Evolutionary conservation across 164 flowering plant species (phyloP).

Genomic region (Cinnamomum chago): DNA sequence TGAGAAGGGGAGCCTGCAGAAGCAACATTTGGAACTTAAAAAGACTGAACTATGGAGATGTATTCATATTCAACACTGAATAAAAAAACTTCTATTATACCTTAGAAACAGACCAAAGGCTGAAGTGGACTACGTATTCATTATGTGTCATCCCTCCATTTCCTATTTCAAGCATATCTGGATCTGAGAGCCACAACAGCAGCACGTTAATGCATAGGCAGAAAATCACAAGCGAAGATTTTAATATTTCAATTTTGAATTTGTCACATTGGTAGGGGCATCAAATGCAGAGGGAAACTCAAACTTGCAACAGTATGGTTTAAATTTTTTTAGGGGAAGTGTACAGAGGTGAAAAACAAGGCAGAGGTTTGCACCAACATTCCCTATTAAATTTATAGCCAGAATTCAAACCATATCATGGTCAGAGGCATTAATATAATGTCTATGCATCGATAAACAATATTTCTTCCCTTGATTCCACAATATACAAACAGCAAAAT

Average conservation of each 20-base stretch:
- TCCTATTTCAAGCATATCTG: constrained; percentile 96
- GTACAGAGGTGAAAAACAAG: no score
- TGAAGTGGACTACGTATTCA: constrained; percentile 80
- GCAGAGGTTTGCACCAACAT: no score
- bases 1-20: constrained; percentile 80
- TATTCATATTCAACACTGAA: neutral
- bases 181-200: constrained; percentile 43
- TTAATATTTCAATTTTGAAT: no score
- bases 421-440: no score
- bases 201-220: neutral
- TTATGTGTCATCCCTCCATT: constrained; percentile 86
- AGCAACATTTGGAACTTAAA: neutral
- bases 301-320: no score
- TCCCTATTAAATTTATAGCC: no score
- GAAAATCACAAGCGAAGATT: neutral
- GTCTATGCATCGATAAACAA: neutral
- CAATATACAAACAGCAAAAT: neutral
- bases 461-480: neutral
- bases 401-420: no score
- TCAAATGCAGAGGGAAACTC: neutral
- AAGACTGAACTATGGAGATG: neutral
- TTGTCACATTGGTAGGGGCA: neutral
- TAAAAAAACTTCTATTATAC: constrained; percentile 21
- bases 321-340: no score
- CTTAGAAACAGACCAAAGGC: constrained; percentile 89